phyloP scores from a whole-genome alignment of 495 filamentous ascomycete genomes.

The Lepidopterella palustris region DNA sequence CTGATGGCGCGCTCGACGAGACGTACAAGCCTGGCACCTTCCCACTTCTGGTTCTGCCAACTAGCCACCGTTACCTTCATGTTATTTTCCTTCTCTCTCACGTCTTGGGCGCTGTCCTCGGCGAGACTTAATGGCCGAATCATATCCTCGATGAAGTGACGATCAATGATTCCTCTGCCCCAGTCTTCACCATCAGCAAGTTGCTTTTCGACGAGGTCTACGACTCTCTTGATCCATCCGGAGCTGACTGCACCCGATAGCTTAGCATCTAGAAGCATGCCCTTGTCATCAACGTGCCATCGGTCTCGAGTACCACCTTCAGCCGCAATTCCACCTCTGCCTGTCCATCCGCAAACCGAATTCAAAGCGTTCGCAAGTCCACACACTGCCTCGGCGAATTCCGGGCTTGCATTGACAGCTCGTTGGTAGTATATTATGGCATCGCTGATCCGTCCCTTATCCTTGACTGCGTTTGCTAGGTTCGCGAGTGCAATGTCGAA shows the following conservation, averaged over 20 bases:
- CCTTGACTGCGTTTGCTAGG: conserved; percentile 95
- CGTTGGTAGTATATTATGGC: conserved; percentile 88
- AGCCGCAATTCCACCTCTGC: conserved; percentile 75
- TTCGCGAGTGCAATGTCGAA: conserved; percentile 98
- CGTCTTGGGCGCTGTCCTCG: conserved; percentile 34
- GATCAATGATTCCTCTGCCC: conserved; percentile 69
- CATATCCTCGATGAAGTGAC: conserved; percentile 46
- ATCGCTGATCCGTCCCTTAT: conserved; percentile 85
- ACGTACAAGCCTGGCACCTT: conserved; percentile 80
- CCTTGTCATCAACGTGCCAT: conserved; percentile 88
- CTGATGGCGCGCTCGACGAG: conserved; percentile 79
- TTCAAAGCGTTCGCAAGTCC: conserved; percentile 93
- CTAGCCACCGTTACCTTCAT: conserved; percentile 48
- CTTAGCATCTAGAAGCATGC: conserved; percentile 72
- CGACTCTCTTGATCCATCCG: conserved; percentile 93
- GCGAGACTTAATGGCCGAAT: conserved; percentile 41
- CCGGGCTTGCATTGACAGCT: conserved; percentile 83
- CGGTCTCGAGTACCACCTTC: conserved; percentile 70
- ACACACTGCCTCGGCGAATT: conserved; percentile 96
- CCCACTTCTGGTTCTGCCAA: conserved; percentile 76
- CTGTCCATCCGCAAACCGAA: conserved; percentile 93
- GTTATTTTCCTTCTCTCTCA: conserved; percentile 35
- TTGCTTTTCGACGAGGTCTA: conserved; percentile 88
- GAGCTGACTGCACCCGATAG: conserved; percentile 49
- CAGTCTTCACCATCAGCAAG: conserved; percentile 80